Evolutionary conservation across 352 stramenopile genomes (phyloP).

Genomic region (Phytophthora fragariae): DNA sequence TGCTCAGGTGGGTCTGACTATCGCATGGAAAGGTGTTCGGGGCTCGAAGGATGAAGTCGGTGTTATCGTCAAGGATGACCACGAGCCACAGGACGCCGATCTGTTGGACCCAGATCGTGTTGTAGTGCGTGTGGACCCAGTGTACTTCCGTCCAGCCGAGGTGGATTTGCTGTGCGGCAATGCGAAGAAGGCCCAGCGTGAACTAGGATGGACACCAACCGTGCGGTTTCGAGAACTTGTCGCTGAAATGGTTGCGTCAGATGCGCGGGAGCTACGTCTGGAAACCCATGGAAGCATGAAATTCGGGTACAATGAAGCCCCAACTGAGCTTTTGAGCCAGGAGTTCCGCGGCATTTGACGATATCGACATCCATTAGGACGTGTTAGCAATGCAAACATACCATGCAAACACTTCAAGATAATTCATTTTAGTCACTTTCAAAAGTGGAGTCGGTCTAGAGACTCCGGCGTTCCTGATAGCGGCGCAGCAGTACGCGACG

Average conservation of each 20-base stretch:
- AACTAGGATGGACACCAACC: conserved; percentile 93
- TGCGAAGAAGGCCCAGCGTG: conserved; percentile 92
- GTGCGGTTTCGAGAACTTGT: conserved; percentile 95
- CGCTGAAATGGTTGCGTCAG: conserved; percentile 96
- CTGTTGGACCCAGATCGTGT: conserved; percentile 80
- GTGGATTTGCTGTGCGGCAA: conserved; percentile 98
- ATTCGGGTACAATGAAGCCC: conserved; percentile 3
- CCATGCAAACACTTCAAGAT: neutral
- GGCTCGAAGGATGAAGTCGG: conserved; percentile 95
- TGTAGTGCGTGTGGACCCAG: conserved; percentile 95
- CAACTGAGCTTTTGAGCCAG: conserved; percentile 18
- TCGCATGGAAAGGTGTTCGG: conserved; percentile 93
- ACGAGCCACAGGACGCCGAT: conserved; percentile 5
- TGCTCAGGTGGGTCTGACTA: conserved; percentile 79
- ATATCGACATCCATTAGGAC: neutral
- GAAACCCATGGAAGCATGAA: conserved; percentile 22
- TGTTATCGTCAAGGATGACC: conserved; percentile 73
- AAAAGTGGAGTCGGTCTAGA: conserved; percentile 30
- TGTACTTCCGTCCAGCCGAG: conserved; percentile 98
- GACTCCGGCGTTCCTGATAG: conserved; percentile 44
- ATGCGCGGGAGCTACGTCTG: conserved; percentile 48
- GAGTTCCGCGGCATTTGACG: conserved; percentile 19
- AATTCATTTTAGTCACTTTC: conserved; percentile 18
- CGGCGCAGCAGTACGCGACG: conserved; percentile 46
- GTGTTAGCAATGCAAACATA: neutral